A percentile compares a stretch with the other conserved stretches of the same genome.
Evolutionary conservation across 2,329 filamentous ascomycete genomes (phyloP).

Genomic region (Venturia carpophila): DNA sequence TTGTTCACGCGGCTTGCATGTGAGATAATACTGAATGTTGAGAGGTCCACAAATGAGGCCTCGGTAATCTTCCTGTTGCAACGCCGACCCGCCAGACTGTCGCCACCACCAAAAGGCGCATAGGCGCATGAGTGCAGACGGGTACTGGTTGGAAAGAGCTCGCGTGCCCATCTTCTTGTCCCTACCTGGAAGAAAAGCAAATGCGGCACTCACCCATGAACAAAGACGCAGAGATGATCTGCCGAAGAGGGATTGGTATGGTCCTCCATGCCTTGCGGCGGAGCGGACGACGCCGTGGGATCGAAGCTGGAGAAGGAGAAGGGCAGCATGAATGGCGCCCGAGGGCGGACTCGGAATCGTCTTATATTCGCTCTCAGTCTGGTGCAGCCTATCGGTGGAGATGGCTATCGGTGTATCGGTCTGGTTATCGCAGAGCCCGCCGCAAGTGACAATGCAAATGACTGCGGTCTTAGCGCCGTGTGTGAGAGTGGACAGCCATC

Average conservation of each 20-base stretch:
- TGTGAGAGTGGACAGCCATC: neutral
- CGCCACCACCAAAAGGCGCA: neutral
- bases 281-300: neutral
- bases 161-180: neutral
- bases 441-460: neutral
- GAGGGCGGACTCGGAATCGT: neutral
- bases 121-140: neutral
- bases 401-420: neutral
- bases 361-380: neutral
- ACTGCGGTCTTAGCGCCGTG: neutral
- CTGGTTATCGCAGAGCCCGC: neutral
- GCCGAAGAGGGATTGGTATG: neutral
- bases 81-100: neutral
- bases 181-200: neutral
- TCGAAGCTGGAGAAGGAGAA: slow-evolving; percentile 12
- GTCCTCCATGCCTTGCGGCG: slow-evolving; percentile 12
- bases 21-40: neutral
- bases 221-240: slow-evolving; percentile 15
- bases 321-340: slow-evolving; percentile 1
- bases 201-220: slow-evolving; percentile 16
- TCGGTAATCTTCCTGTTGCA: neutral
- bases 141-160: neutral
- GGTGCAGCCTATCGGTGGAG: neutral
- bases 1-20: neutral
- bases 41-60: neutral